Percentiles rank a stretch among this genome's conserved stretches.
Conservation (phyloP, 1,284 basidiomycete genomes). For the Microbotryomycetes sp. region DNA sequence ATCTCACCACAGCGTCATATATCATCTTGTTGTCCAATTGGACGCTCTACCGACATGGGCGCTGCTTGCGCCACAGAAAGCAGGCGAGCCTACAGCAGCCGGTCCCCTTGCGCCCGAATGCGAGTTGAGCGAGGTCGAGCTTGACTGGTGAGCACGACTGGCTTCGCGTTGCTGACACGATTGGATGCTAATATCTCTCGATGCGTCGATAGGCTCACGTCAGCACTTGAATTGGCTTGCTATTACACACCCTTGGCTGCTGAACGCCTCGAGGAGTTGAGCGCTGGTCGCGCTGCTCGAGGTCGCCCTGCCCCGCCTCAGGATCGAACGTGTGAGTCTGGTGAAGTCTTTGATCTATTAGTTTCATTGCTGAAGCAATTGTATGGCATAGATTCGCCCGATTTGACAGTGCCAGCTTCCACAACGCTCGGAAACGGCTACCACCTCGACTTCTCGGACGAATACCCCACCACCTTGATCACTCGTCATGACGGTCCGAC, state of each 20-base stretch:
- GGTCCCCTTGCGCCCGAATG: conserved; percentile 22
- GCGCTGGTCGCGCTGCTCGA: not conserved
- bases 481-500: too few relatives aligned
- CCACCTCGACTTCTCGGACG: too few relatives aligned
- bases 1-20: conserved; percentile 8
- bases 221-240: not conserved
- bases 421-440: too few relatives aligned
- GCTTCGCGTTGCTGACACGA: too few relatives aligned
- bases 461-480: too few relatives aligned
- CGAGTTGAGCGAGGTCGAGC: conserved; percentile 27
- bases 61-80: conserved; percentile 19
- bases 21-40: conserved; percentile 29
- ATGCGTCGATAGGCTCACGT: not conserved
- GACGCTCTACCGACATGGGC: conserved; percentile 27
- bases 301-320: too few relatives aligned
- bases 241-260: not conserved
- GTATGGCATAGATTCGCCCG: too few relatives aligned
- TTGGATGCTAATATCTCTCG: too few relatives aligned
- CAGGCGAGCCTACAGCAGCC: conserved; percentile 20
- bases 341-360: too few relatives aligned
- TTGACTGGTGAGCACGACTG: conserved; percentile 20
- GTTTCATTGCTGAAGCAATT: too few relatives aligned
- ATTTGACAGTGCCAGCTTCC: too few relatives aligned
- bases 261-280: not conserved
- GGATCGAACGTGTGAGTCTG: too few relatives aligned